Evolutionary conservation across 306 rosid genomes (phyloP).

Genomic region (Prunus campanulata): DNA sequence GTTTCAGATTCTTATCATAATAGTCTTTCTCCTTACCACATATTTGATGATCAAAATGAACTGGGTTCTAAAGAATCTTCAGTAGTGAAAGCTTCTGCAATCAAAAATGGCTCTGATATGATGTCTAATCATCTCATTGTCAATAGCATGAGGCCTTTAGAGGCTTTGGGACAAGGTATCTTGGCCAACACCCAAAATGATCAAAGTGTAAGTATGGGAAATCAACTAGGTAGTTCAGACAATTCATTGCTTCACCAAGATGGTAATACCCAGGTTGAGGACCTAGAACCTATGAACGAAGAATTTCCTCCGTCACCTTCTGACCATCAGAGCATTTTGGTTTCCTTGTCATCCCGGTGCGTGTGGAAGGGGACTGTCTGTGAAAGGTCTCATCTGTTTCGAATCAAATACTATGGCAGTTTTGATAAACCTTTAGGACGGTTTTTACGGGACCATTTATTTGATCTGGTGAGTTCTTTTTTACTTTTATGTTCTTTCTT

Average conservation of each 20-base stretch:
- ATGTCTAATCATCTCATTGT: slow-evolving; percentile 32
- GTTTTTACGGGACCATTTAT: slow-evolving; percentile 83
- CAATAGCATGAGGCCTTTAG: slow-evolving; percentile 31
- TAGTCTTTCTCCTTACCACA: slow-evolving; percentile 29
- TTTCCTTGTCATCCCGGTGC: slow-evolving; percentile 90
- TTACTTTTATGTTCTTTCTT: slow-evolving; percentile 12
- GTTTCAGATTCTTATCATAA: slow-evolving; percentile 36
- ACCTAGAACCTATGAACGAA: slow-evolving; percentile 44
- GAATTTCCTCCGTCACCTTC: slow-evolving; percentile 86
- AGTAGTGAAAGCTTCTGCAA: slow-evolving; percentile 35
- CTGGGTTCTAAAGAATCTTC: slow-evolving; percentile 24
- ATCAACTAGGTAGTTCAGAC: slow-evolving; percentile 32
- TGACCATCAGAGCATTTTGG: slow-evolving; percentile 96
- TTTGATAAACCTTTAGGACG: slow-evolving; percentile 93
- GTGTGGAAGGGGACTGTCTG: slow-evolving; percentile 98
- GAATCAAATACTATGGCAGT: slow-evolving; percentile 94
- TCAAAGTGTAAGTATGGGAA: slow-evolving; percentile 32
- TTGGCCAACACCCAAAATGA: slow-evolving; percentile 33
- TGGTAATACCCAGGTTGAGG: slow-evolving; percentile 38
- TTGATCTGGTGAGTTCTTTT: slow-evolving; percentile 72
- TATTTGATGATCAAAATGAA: slow-evolving; percentile 31
- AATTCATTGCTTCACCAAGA: slow-evolving; percentile 36
- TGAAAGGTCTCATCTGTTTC: slow-evolving; percentile 91
- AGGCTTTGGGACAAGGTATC: slow-evolving; percentile 35
- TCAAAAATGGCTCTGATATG: slow-evolving; percentile 21